Evolutionary conservation across 352 stramenopile genomes (phyloP).

Genomic region (Salisapilia sapeloensis): DNA sequence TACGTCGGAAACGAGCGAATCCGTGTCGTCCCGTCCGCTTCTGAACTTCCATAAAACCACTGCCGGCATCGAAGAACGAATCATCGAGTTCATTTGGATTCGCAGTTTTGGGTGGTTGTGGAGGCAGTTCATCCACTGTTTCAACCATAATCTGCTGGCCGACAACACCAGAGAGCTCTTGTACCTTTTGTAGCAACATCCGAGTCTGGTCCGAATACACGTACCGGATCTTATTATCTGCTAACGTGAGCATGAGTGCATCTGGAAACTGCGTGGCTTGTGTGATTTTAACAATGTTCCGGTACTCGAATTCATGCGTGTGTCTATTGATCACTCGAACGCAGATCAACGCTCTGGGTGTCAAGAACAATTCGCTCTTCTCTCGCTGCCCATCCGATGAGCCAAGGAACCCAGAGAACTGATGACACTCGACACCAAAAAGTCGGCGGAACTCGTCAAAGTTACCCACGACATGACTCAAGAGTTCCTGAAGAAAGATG

Average conservation of each 20-base stretch:
- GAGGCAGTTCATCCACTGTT: conserved; percentile 24
- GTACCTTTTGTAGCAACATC: conserved; percentile 46
- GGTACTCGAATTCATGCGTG: conserved; percentile 64
- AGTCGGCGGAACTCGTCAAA: conserved; percentile 66
- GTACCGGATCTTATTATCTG: conserved; percentile 41
- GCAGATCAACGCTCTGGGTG: conserved; percentile 38
- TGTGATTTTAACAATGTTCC: conserved; percentile 30
- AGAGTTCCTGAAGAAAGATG: conserved; percentile 64
- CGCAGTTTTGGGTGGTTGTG: conserved; percentile 20
- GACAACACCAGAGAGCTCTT: conserved; percentile 38
- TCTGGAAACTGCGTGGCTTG: conserved; percentile 24
- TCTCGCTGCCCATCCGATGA: conserved; percentile 50
- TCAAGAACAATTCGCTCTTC: conserved; percentile 56
- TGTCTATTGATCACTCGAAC: conserved; percentile 45
- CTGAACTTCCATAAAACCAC: conserved; percentile 29
- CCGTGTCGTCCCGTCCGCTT: conserved; percentile 35
- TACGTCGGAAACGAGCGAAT: conserved; percentile 34
- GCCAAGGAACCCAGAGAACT: conserved; percentile 61
- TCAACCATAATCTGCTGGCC: conserved; percentile 26
- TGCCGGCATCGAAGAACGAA: not conserved
- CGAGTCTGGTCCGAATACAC: conserved; percentile 47
- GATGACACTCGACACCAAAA: conserved; percentile 44
- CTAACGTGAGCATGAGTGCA: conserved; percentile 33
- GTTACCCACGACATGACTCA: conserved; percentile 57
- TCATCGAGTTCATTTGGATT: conserved; percentile 11